phyloP scores from a whole-genome alignment of 2,329 filamentous ascomycete species.

The Talaromyces verruculosus region DNA sequence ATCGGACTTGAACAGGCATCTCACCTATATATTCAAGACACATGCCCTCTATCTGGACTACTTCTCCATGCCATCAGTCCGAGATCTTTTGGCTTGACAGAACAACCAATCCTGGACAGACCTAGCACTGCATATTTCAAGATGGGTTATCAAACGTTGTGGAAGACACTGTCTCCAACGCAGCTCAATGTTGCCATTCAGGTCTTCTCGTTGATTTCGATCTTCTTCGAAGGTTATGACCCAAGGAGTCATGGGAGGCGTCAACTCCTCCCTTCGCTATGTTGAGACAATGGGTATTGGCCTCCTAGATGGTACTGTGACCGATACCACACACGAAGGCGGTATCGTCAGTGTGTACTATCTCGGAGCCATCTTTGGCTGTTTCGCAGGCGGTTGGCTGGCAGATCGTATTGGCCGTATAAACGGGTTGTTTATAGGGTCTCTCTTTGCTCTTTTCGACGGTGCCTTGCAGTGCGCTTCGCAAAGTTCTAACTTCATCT shows the following conservation, averaged over 20 bases:
- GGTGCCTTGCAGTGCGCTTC: conserved; percentile 51
- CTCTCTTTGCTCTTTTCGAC: conserved; percentile 51
- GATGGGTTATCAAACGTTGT: conserved; percentile 45
- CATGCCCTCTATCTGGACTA: background rate
- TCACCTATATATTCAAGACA: background rate
- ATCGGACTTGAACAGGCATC: background rate
- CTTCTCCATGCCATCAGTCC: background rate
- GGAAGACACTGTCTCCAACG: conserved; percentile 45
- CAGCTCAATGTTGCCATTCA: conserved; percentile 46
- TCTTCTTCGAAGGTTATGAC: conserved; percentile 51
- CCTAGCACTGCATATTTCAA: background rate
- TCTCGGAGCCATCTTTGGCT: conserved; percentile 53
- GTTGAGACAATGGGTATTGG: conserved; percentile 48
- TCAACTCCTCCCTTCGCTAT: conserved; percentile 46
- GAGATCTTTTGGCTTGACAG: background rate
- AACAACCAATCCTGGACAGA: background rate
- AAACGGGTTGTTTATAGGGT: conserved; percentile 51
- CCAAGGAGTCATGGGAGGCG: conserved; percentile 56
- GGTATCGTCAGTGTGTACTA: conserved; percentile 57
- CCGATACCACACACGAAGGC: conserved; percentile 51
- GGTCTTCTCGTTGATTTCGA: conserved; percentile 34
- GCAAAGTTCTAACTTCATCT: conserved; percentile 50
- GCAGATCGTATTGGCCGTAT: conserved; percentile 58
- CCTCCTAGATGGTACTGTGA: conserved; percentile 46
- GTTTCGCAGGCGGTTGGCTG: conserved; percentile 51